Percentiles rank a stretch among this genome's conserved stretches.
phyloP scores from a whole-genome alignment of 768 basidiomycete species.

The Aureoboletus auriporus region DNA sequence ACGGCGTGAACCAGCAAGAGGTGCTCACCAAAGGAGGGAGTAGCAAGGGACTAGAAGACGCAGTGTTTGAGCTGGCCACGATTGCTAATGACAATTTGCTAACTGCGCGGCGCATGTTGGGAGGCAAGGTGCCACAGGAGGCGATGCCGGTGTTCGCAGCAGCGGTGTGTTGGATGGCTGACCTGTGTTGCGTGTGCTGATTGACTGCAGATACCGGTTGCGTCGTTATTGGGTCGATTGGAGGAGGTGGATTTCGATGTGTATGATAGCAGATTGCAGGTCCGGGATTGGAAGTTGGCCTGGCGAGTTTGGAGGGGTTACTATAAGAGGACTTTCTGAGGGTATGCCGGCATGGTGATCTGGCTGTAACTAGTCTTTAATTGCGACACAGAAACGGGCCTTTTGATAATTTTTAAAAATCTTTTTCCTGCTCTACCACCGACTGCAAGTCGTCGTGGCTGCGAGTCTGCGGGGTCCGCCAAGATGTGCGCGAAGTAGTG shows the following conservation, averaged over 20 bases:
- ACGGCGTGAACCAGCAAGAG: conserved; percentile 76
- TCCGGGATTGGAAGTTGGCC: conserved; percentile 73
- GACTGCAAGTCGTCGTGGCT: conserved; percentile 9
- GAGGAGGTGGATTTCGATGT: conserved; percentile 71
- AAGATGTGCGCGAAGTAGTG: conserved; percentile 21
- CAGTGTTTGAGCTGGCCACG: conserved; percentile 80
- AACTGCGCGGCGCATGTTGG: conserved; percentile 69
- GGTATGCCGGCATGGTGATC: conserved; percentile 30
- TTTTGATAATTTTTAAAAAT: background rate
- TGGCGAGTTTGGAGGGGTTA: conserved; percentile 63
- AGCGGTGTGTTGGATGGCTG: conserved; percentile 48
- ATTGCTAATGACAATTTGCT: conserved; percentile 76
- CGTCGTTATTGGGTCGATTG: conserved; percentile 57
- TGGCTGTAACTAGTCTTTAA: conserved; percentile 4
- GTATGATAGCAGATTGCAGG: conserved; percentile 59
- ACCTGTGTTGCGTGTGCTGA: conserved; percentile 2
- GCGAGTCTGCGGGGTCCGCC: conserved; percentile 30
- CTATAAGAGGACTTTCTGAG: conserved; percentile 38
- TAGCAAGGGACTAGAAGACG: conserved; percentile 65
- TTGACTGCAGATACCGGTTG: conserved; percentile 56
- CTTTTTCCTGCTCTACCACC: background rate
- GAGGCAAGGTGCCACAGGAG: conserved; percentile 47
- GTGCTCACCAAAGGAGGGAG: conserved; percentile 55
- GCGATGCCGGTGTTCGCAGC: conserved; percentile 72
- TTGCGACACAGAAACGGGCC: background rate